phyloP scores from a whole-genome alignment of 2,329 filamentous ascomycete species.

The Colletotrichum phormii region DNA sequence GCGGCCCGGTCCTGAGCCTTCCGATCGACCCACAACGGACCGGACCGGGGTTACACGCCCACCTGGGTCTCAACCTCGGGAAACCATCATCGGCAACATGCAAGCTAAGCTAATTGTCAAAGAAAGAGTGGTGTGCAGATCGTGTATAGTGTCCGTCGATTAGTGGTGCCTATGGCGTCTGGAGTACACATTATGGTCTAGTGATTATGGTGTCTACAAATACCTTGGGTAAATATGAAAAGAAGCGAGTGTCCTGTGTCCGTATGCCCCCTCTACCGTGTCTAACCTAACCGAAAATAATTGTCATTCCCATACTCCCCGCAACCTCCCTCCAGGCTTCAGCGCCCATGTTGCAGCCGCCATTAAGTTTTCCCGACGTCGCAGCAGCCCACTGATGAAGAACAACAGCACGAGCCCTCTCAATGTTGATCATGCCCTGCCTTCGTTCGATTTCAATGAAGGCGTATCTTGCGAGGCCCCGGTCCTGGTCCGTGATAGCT shows the following conservation, averaged over 20 bases:
- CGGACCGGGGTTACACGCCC: background rate
- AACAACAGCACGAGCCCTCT: background rate
- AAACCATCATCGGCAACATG: background rate
- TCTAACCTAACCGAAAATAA: background rate
- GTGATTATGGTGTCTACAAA: background rate
- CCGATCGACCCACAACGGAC: background rate
- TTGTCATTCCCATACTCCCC: constrained; percentile 11
- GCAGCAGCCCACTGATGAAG: background rate
- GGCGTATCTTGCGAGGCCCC: constrained; percentile 60
- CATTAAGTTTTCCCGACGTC: constrained; percentile 54
- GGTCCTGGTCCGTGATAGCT: constrained; percentile 61
- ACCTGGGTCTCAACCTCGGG: background rate
- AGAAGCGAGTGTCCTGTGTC: background rate
- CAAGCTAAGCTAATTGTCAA: no score
- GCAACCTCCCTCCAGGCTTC: constrained; percentile 12
- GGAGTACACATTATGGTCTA: background rate
- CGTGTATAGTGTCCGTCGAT: background rate
- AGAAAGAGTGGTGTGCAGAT: no score
- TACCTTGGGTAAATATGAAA: background rate
- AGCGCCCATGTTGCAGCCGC: background rate
- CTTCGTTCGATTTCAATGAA: constrained; percentile 65
- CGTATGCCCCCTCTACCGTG: no score
- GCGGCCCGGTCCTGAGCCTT: background rate
- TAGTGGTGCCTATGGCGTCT: background rate
- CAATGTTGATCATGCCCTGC: constrained; percentile 70